Conservation (phyloP, 176 grass and related monocot species). For the Eleusine coracana region DNA sequence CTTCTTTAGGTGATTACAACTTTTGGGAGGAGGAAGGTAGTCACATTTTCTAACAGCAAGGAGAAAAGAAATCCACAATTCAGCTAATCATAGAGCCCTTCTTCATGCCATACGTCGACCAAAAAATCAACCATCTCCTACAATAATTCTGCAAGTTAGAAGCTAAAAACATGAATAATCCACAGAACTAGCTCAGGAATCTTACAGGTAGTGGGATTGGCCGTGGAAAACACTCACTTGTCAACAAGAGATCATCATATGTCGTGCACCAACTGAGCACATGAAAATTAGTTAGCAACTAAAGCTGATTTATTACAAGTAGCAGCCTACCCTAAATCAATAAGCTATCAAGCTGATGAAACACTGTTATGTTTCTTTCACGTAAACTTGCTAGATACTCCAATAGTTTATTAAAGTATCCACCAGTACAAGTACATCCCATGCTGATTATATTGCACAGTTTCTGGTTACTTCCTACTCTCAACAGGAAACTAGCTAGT, state of each 20-base stretch:
- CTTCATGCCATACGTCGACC: conserved; percentile 84
- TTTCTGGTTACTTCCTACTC: background rate
- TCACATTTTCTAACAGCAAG: conserved; percentile 12
- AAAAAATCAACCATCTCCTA: conserved; percentile 97
- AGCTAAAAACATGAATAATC: background rate
- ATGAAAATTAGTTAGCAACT: background rate
- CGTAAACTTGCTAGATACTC: background rate
- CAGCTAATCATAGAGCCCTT: conserved; percentile 72
- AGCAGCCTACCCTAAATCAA: background rate
- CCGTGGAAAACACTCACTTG: conserved; percentile 59
- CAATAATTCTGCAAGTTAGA: conserved; percentile 25
- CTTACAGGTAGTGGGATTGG: conserved; percentile 85
- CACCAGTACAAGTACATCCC: conserved; percentile 6
- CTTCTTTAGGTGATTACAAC: background rate
- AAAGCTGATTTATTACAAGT: background rate
- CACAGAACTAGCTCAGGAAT: background rate
- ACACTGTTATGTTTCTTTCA: background rate
- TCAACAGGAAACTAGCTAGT: background rate
- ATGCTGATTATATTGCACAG: conserved; percentile 2
- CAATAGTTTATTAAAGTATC: background rate
- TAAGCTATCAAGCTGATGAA: conserved; percentile 7
- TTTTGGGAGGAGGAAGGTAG: background rate
- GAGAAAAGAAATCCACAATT: background rate
- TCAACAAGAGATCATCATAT: conserved; percentile 81
- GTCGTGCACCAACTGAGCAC: conserved; percentile 71